Base-by-base conservation (phyloP, 2,329 filamentous ascomycete species). In the Trichoderma aggressivum region DNA sequence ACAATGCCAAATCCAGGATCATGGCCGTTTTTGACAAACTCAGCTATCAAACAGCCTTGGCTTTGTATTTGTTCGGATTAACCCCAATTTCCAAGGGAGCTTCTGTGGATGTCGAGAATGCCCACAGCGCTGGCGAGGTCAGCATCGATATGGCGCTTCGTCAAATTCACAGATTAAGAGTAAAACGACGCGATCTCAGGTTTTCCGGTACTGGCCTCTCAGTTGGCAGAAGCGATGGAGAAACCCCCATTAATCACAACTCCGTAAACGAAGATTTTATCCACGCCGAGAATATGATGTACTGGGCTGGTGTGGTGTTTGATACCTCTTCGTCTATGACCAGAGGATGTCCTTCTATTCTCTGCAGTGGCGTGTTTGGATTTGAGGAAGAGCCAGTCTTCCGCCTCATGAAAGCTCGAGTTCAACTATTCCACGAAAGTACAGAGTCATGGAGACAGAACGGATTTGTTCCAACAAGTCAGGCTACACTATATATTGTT, bases 241-340 rank as follows among this genome's bases (percentile, higher is more conserved):
- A 43, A 2, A 36, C 0, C 18, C 10, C 21, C 7, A 21, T 18
- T 5, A 16, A 6, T 4, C 24, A 21, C 16, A 30, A 10, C 10
- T 7, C 63, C 18, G 53, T 66, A 11, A 66, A 66, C 2, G 63
- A 66, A 30, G 63, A 66, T 30, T 66, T 58, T 36, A 66, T 66
- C 39, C 63, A 66, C 11, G 63, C 63, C 18, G 63, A 66, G 14
- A 66, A 58, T 21, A 66, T 66, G 63, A 66, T 66, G 53, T 66
- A 66, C 18, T 66, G 63, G 63, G 63, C 63, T 18, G 63, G 63
- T 16, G 63, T 66, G 2, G 63, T 66, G 7, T 66, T 66, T 3
- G 63, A 66, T 43, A 66, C 63, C 7, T 66, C 63, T 21, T 58
- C 53, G 3, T 8, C 63, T 6, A 66, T 66, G 63, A 66, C 63